Conservation (phyloP, 2,329 filamentous ascomycete genomes). For the Neurospora sp. region DNA sequence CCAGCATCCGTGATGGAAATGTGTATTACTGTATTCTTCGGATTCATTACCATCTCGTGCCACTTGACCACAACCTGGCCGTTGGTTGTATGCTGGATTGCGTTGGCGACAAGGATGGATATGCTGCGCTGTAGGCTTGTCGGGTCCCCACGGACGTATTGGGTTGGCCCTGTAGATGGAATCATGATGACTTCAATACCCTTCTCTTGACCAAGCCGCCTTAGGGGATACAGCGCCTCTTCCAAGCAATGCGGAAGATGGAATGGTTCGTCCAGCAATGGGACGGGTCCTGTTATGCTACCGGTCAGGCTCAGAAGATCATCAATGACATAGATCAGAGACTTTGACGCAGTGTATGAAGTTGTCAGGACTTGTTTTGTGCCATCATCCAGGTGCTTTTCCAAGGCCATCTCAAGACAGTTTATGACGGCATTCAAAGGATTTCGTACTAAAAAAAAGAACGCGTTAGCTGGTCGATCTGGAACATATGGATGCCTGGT, state of each 20-base stretch:
- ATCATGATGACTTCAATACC: conserved; percentile 59
- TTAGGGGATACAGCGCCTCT: conserved; percentile 67
- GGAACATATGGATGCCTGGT: neutral
- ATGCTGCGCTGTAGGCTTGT: conserved; percentile 71
- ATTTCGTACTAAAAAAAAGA: conserved; percentile 51
- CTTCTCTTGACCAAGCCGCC: conserved; percentile 65
- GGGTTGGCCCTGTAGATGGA: conserved; percentile 57
- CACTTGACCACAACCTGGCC: conserved; percentile 63
- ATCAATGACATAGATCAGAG: conserved; percentile 87
- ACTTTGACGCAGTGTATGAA: conserved; percentile 86
- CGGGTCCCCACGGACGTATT: conserved; percentile 65
- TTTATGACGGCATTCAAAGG: conserved; percentile 91
- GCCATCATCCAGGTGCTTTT: conserved; percentile 67
- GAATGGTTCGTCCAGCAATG: conserved; percentile 64
- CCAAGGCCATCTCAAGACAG: conserved; percentile 81
- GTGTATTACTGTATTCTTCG: conserved; percentile 53
- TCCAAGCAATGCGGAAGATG: conserved; percentile 58
- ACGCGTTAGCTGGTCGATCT: conserved; percentile 34
- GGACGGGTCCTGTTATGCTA: conserved; percentile 77
- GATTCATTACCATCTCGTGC: conserved; percentile 44
- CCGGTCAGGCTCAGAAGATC: conserved; percentile 64
- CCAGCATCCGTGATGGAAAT: conserved; percentile 59
- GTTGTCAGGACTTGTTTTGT: conserved; percentile 75
- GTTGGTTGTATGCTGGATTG: conserved; percentile 62
- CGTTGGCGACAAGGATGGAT: conserved; percentile 74